Base-by-base conservation (phyloP, 345 rosid species). In the Camelina hispida region DNA sequence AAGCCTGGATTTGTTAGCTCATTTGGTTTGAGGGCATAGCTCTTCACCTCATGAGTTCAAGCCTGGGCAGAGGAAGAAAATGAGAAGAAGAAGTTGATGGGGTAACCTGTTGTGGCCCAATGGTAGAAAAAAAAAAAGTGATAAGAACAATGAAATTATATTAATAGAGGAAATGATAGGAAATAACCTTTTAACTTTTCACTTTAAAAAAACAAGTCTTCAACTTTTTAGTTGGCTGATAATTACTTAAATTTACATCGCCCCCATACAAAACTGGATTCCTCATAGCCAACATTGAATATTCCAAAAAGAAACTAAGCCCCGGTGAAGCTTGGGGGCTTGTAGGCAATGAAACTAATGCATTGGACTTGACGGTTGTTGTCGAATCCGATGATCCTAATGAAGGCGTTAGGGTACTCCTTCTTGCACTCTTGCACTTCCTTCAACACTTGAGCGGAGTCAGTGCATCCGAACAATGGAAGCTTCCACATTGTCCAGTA, bases 401-500 rank as follows among this genome's bases (percentile, higher is more conserved):
- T 69, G 56, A 73, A 79, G 6, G 82, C 78, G 0, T 63, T 4
- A 1, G 82, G 82, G 82, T 79, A 68, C 66, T 62, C 79, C 18
- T 55, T 74, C 75, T 79, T 79, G 61, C 75, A 75, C 51, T 79
- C 82, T 22, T 74, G 34, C 8, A 79, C 74, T 65, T 79, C 82
- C 71, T 79, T 79, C 79, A 79, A 62, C 72, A 79, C 82, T 58
- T 79, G 79, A 40, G 78, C 70, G 0, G 82, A 60, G 66, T 79
- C 82, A 1, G 72, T 79, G 51, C 82, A 79, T 23, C 82, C 82
- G 52, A 79, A 79, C 79, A 79, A 68, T 2, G 82, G 82, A 66
- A 79, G 68, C 75, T 69, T 79, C 79, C 82, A 79, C 82, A 79
- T 79, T 68, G 79, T 79, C 82, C 82, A 79, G 75, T 79, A 79